Evolutionary conservation across 192 early-diverging fungal genomes (phyloP), one percentile per base, ranked within the genome.

Genomic region (Podila horticola): DNA sequence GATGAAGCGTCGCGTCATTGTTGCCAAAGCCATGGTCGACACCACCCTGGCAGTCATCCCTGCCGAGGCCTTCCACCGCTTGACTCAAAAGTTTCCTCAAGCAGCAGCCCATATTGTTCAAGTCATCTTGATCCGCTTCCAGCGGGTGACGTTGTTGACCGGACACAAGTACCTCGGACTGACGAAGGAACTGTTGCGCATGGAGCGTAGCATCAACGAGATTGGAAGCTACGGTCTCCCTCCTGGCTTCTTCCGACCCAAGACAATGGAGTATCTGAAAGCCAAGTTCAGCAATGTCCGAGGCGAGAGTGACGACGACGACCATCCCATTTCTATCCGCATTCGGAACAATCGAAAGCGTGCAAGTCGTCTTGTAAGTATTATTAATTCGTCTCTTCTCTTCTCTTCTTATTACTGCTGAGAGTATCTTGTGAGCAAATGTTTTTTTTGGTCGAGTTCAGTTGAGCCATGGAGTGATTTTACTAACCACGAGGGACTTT

Each of bases 1-100:
- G 17, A 79, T 86, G n/a, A 82, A 83, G 29, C 91, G 94, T 45
- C 91, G 94, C 17, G 91, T 94, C 33, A 93, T 98, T 31, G 83
- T 96, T 61, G 93, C 94, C 4, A 88, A 95, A 17, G 97, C 98
- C 6, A 91, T 91, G 8, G 89, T 90, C 7, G 94, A 96, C 79
- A 95, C 94, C 2, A 99, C 97, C 0, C 86, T 99, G 36, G 95
- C 94, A 24, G 93, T 98, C 49, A 96, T 99, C 57, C 98, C 98
- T 7, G 96, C 92, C 13, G 91, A 94, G 69, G 96, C 97, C 1
- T 99, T 99, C 74, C 91, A 92, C 69, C 89, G 93, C 58, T 83
- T 99, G 61, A 94, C 93, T 13, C 91, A 92, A 73, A 95, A 97
- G 72, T 96, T 95, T 83, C 97, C 97, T 24, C 92, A 93, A 60